A percentile compares a stretch with the other conserved stretches of the same genome.
phyloP scores from a whole-genome alignment of 352 stramenopile genomes.

The Pseudoperonospora humuli region DNA sequence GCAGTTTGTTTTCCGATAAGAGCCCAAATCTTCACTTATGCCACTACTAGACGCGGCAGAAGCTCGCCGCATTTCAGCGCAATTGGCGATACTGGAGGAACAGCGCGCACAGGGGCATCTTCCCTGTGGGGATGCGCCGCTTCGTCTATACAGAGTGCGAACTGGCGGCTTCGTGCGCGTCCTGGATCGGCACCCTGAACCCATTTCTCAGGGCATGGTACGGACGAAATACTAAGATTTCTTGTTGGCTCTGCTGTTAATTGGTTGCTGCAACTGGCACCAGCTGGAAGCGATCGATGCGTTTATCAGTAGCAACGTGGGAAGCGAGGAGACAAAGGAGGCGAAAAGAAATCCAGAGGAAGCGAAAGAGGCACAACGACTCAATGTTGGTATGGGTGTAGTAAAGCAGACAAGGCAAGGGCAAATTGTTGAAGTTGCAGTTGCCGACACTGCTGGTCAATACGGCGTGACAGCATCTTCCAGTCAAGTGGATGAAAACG shows the following conservation, averaged over 20 bases:
- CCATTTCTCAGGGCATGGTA: constrained; percentile 50
- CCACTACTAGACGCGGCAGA: constrained; percentile 17
- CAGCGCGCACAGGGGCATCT: constrained; percentile 20
- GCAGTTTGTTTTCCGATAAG: too few relatives aligned
- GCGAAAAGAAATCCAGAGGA: neutral
- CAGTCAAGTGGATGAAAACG: neutral
- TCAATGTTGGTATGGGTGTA: neutral
- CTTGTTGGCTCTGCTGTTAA: constrained; percentile 9
- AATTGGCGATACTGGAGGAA: constrained; percentile 25
- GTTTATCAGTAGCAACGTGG: constrained; percentile 15
- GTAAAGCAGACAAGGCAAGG: constrained; percentile 3
- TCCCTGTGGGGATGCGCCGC: constrained; percentile 10
- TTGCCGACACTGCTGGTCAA: neutral
- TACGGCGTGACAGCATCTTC: neutral
- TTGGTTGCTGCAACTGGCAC: neutral
- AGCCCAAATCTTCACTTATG: too few relatives aligned
- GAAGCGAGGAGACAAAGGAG: constrained; percentile 10
- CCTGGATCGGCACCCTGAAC: constrained; percentile 44
- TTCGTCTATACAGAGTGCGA: constrained; percentile 36
- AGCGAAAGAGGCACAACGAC: constrained; percentile 1
- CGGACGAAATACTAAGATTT: neutral
- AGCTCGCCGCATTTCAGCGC: constrained; percentile 26
- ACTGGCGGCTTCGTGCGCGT: constrained; percentile 50
- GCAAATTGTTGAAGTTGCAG: neutral
- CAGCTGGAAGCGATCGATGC: constrained; percentile 37